phyloP scores from a whole-genome alignment of 2,329 filamentous ascomycete species.

The Tolypocladium album region DNA sequence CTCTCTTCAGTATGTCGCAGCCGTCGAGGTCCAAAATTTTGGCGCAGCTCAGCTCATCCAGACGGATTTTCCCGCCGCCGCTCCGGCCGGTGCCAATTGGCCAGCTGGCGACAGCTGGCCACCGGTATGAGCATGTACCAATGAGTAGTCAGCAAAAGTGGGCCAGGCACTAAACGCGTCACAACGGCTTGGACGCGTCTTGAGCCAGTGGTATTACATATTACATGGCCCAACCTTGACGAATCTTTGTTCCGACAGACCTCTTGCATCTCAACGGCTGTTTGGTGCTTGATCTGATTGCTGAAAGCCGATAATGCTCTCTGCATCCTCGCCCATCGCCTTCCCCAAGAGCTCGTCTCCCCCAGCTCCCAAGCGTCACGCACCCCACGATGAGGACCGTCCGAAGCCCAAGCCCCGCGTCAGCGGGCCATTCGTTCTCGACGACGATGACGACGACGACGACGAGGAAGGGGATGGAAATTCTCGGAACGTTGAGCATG shows the following conservation, averaged over 20 bases:
- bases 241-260: background rate
- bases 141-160: constrained; percentile 4
- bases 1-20: background rate
- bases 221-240: background rate
- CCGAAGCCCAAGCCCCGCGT: constrained; percentile 22
- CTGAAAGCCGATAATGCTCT: constrained; percentile 34
- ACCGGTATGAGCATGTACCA: no score
- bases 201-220: background rate
- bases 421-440: constrained; percentile 27
- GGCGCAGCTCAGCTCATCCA: constrained; percentile 10
- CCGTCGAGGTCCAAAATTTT: constrained; percentile 17
- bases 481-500: constrained; percentile 4
- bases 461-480: constrained; percentile 16
- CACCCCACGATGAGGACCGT: constrained; percentile 21
- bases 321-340: constrained; percentile 47
- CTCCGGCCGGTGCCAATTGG: constrained; percentile 1
- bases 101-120: constrained; percentile 9
- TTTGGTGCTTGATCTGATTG: background rate
- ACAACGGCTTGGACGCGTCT: background rate
- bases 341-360: constrained; percentile 41
- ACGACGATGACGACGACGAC: constrained; percentile 24
- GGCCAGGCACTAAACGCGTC: constrained; percentile 15
- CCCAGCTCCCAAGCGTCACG: constrained; percentile 21
- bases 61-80: constrained; percentile 18
- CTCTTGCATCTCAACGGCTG: background rate